These are phyloP conservation scores for Xerocomellus dryophilus DNA, from an alignment of 768 basidiomycete species.

Conservation along the genomic window DNA sequence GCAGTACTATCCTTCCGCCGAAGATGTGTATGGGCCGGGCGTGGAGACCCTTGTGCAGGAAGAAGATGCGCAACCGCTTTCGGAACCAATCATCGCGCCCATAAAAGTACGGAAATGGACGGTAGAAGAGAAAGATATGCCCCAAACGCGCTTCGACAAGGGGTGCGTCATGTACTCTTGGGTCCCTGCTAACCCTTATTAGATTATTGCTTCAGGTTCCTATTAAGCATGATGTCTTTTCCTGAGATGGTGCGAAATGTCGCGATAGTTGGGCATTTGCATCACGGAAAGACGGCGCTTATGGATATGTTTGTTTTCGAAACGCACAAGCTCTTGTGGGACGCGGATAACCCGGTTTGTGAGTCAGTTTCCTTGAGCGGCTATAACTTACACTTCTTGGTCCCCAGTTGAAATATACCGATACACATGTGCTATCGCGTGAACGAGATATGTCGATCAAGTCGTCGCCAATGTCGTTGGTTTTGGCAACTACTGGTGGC, in stretches of 20 bases:
- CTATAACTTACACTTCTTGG: constrained; percentile 21
- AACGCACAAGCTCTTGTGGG: constrained; percentile 94
- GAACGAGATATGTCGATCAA: constrained; percentile 92
- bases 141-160: constrained; percentile 96
- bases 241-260: constrained; percentile 97
- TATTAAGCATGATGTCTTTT: constrained; percentile 86
- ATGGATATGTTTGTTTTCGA: constrained; percentile 98
- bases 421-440: constrained; percentile 87
- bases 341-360: constrained; percentile 83
- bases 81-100: constrained; percentile 94
- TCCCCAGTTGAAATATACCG: constrained; percentile 85
- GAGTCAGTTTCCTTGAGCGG: constrained; percentile 7
- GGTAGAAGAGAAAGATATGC: constrained; percentile 93
- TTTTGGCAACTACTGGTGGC: constrained; percentile 78
- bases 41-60: constrained; percentile 98
- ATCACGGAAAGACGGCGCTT: constrained; percentile 96
- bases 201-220: constrained; percentile 56
- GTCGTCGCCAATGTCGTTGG: constrained; percentile 93
- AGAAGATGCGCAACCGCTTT: constrained; percentile 93
- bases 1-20: constrained; percentile 93
- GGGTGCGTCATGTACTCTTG: constrained; percentile 51
- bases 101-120: constrained; percentile 94
- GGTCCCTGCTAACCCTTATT: constrained; percentile 3
- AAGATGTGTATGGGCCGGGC: constrained; percentile 87
- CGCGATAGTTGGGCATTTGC: constrained; percentile 92